Base-by-base conservation (phyloP, 305 asterid species). In the Solanum aculeatissimum region DNA sequence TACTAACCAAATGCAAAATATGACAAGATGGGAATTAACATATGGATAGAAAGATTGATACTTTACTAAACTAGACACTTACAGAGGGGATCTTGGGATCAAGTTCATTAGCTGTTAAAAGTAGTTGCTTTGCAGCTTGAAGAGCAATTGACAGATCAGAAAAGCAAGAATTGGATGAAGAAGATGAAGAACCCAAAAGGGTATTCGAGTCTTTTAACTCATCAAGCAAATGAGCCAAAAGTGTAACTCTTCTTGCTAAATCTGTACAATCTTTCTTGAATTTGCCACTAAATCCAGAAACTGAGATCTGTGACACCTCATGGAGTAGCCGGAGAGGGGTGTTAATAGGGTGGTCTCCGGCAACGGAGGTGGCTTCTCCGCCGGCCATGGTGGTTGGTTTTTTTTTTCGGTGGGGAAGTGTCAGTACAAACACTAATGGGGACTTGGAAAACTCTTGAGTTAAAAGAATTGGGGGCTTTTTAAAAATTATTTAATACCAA, bases 251-350 rank as follows among this genome's bases (percentile, higher is more conserved):
- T 63, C 98, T 94, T 65, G 90, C 92, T 89, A 96, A 90, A 87
- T 93, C 97, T 32, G 93, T 91, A 83, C 96, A 95, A 87, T 96
- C 99, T 84, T 90, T 95, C 93, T 91, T 93, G 91, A 93, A 96
- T 32, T 87, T 71, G 11, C 99, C 98, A 29, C 91, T 77, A 90
- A 93, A 94, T 9, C 98, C 97, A 83, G 90, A 88, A 83, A 62
- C n/a, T 66, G 97, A 94, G 90, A 96, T 88, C 91, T 89, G 90
- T 11, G 77, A 89, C 8, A 96, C 87, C 84, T 94, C 99, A 21
- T 91, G 91, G 55, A 96, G 87, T 65, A 93, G 77, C 58, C 86
- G 92, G 80, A 96, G 91, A 21, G 91, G 89, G 10, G 89, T 86
- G 43, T 87, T 80, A 27, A 89, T 82, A 84, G 88, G 49, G 47